A percentile compares a stretch with the other conserved stretches of the same genome.
These are phyloP conservation scores for Lanmaoa pseudosensibilis DNA, from an alignment of 768 basidiomycete species.

Conservation along the genomic window DNA sequence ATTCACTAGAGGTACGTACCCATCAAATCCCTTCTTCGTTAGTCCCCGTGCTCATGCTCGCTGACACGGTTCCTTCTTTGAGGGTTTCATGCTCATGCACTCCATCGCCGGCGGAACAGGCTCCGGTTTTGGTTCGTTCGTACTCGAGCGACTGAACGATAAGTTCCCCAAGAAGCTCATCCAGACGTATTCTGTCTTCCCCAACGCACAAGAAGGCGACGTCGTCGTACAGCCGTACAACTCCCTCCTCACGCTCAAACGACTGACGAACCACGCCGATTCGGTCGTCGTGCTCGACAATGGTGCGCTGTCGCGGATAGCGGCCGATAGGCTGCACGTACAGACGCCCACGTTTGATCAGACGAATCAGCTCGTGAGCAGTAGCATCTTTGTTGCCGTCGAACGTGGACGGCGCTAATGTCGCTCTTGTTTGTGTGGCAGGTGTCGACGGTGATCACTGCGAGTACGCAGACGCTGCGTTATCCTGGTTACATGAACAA, in stretches of 20 bases:
- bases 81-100: conserved; percentile 99
- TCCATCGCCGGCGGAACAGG: conserved; percentile 99
- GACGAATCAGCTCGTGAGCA: conserved; percentile 81
- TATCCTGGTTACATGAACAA: conserved; percentile 99
- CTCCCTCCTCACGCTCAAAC: conserved; percentile 87
- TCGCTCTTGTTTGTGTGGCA: conserved; percentile 31
- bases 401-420: not conserved
- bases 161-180: conserved; percentile 99
- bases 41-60: not conserved
- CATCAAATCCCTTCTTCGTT: not conserved
- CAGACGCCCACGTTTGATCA: conserved; percentile 89
- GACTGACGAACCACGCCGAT: conserved; percentile 94
- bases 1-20: conserved; percentile 81
- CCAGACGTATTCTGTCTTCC: conserved; percentile 98
- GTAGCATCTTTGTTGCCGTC: not conserved
- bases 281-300: conserved; percentile 98
- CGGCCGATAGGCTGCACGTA: conserved; percentile 86
- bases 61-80: not conserved
- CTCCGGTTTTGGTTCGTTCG: conserved; percentile 96
- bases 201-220: conserved; percentile 89
- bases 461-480: conserved; percentile 93
- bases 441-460: conserved; percentile 98
- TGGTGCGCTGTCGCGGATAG: conserved; percentile 88
- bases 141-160: conserved; percentile 94
- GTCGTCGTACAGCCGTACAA: conserved; percentile 99